Base-by-base conservation (phyloP, 1,284 basidiomycete genomes). In the Trichosporon sp. region DNA sequence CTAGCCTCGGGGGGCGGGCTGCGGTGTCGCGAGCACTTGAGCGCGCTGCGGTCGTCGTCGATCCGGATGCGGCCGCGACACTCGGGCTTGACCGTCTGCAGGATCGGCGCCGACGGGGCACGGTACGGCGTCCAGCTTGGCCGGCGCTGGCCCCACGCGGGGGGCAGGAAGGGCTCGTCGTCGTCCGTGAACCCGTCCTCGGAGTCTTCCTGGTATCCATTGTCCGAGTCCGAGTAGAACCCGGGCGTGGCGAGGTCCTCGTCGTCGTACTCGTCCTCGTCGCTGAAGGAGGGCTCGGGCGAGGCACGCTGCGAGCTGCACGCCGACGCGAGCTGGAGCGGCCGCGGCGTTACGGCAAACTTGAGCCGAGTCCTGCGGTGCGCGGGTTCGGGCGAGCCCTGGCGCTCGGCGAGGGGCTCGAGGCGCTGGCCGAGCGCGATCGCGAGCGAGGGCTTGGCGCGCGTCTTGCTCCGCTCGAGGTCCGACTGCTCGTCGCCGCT, bases 1-100 rank as follows among this genome's bases (percentile, higher is more conserved):
- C 65, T 51, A 5, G 67, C 68, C 12, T 70, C 71, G 37, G 78
- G 78, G 2, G 78, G 78, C 4, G 78, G 78, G 14, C 76, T 77
- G 54, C 77, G 68, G 66, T 79, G 78, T 14, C 75, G 68, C 8
- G 74, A 71, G 63, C 77, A 73, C 72, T 71, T 66, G 71, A 68
- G 14, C 8, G 26, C 43, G 46, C 48, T 56, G 14, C 40, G 35
- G 43, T 70, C 70, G 64, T 70, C 71, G 61, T 63, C 63, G 67
- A 75, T 71, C 4, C 72, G 66, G 66, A 73, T 69, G 35, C 74
- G 70, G 1, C 65, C 35, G 40, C 68, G 66, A 21, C 64, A 54
- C n/a, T 43, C 63, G 21, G 16, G 40, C 31, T 21, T 19, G 4
- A 70, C 38, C 7, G 59, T 48, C 19, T 51, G 31, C 10, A 74